Percentiles rank a stretch among this genome's conserved stretches.
Evolutionary conservation across 2,329 filamentous ascomycete genomes (phyloP).

Genomic region (Monosporascus sp.): DNA sequence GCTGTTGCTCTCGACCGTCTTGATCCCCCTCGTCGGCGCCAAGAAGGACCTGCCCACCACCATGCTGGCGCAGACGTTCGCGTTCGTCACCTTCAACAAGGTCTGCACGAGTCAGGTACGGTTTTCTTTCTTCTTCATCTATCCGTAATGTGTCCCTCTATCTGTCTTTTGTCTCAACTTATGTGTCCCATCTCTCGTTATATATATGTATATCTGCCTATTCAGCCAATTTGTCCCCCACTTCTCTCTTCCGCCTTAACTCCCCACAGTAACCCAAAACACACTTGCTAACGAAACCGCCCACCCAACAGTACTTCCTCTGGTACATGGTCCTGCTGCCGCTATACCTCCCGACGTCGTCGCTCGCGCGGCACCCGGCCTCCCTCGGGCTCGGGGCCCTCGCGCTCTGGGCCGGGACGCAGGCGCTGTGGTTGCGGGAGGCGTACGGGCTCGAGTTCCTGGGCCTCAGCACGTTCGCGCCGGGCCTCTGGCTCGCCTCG

Average conservation of each 20-base stretch:
- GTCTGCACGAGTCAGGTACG: constrained; percentile 94
- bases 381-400: constrained; percentile 60
- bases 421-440: constrained; percentile 72
- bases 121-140: constrained; percentile 2
- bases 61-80: constrained; percentile 93
- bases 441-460: constrained; percentile 74
- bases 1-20: constrained; percentile 69
- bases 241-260: not conserved
- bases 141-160: not conserved
- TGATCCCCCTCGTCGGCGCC: constrained; percentile 70
- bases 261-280: not conserved
- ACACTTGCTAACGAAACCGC: not conserved
- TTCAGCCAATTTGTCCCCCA: not conserved
- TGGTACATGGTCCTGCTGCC: constrained; percentile 97
- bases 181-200: not conserved
- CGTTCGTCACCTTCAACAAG: constrained; percentile 97
- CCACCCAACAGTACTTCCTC: constrained; percentile 72
- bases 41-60: constrained; percentile 76
- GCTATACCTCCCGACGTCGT: constrained; percentile 79
- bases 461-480: constrained; percentile 76
- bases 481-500: constrained; percentile 73
- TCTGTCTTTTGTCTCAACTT: constrained; percentile 1
- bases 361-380: constrained; percentile 54
- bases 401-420: constrained; percentile 67
- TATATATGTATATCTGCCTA: not conserved